Evolutionary conservation across 352 stramenopile genomes (phyloP), one percentile per base, ranked within the genome.

Genomic region (Pythium angustatum): DNA sequence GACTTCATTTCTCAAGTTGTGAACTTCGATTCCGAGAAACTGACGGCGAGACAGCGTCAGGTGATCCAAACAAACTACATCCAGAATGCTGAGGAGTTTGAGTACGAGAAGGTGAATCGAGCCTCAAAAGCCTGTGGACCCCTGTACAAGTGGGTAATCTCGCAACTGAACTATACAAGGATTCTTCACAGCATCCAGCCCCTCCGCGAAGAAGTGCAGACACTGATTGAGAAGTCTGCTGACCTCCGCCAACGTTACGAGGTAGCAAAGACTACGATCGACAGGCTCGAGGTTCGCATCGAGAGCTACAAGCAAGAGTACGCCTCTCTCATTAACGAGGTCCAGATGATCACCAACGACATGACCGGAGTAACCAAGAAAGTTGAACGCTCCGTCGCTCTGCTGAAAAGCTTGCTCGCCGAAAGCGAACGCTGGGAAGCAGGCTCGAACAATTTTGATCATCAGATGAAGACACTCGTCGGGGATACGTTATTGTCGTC

Each of bases 1-100:
- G 97, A 99, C 63, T 99, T 99, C 72, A 99, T 99, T 74, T 91
- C 96, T 7, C 98, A 87, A 49, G 98, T 99, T 68, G 86, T 99
- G 5, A 98, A 99, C 76, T 99, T 99, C 72, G 90, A 99, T 73
- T 97, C 97, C 10, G 91, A 99, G 64, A 98, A 98, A 48, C 78
- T 99, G 17, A 98, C 93, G 26, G 72, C 81, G 22, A 90, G 91
- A 36, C 94, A 98, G 74, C 97, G 98, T 11, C 91, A 98, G 66
- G 88, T 93, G 6, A 97, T 99, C 38, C 79, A 96, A 73, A 90
- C 90, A 0, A 98, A 98, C 52, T 99, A 99, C 70, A 79, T 99
- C 2, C 89, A 78, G 84, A 98, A 91, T 49, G 75, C 79, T 22
- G 88, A 96, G 11, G 87, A 96, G 30, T 96, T 96, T 57, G 88